Conservation (phyloP, 768 basidiomycete genomes). For the Tylopilus cervinicoccineus region DNA sequence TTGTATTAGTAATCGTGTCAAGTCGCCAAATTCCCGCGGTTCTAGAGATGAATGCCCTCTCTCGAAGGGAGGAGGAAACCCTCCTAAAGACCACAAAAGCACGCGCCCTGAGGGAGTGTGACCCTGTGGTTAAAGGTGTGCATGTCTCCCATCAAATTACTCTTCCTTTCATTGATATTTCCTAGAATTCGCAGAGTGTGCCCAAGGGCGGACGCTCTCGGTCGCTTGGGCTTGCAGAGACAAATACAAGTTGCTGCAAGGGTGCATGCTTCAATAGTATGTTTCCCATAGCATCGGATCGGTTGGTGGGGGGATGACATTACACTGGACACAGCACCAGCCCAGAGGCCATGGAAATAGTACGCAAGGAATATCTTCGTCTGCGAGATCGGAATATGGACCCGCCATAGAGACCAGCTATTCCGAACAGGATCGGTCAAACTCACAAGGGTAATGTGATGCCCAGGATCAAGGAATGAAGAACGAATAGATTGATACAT, state of each 20-base stretch:
- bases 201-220: slow-evolving; percentile 73
- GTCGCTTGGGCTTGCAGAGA: slow-evolving; percentile 81
- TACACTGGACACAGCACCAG: slow-evolving; percentile 48
- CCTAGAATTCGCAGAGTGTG: slow-evolving; percentile 82
- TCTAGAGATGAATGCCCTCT: slow-evolving; percentile 72
- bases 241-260: slow-evolving; percentile 65
- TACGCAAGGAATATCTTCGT: slow-evolving; percentile 70
- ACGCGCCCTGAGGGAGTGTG: slow-evolving; percentile 74
- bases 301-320: background rate
- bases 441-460: no score
- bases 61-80: slow-evolving; percentile 84
- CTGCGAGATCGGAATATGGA: slow-evolving; percentile 41
- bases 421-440: background rate
- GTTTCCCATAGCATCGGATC: slow-evolving; percentile 24
- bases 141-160: background rate
- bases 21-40: slow-evolving; percentile 1
- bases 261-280: slow-evolving; percentile 78
- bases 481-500: slow-evolving; percentile 9
- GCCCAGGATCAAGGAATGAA: background rate
- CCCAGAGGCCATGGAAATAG: slow-evolving; percentile 67
- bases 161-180: background rate
- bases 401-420: background rate
- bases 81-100: slow-evolving; percentile 80
- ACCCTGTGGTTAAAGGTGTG: slow-evolving; percentile 64
- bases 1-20: slow-evolving; percentile 9